phyloP scores from a whole-genome alignment of 352 stramenopile species.

The Globisporangium camurandrum region DNA sequence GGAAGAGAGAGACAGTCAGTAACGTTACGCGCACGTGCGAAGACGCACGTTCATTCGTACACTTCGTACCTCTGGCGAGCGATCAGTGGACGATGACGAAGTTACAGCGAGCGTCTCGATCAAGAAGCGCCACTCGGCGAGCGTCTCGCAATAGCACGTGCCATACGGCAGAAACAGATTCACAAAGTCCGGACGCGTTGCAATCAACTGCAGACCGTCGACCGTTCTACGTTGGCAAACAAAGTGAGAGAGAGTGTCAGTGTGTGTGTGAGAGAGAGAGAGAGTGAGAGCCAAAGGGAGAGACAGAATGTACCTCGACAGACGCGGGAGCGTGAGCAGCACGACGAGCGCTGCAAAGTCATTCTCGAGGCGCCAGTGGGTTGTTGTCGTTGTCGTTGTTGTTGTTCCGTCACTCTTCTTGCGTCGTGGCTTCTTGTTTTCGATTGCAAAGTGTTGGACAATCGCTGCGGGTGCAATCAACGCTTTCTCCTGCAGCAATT shows the following conservation, averaged over 20 bases:
- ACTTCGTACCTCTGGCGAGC: conserved; percentile 22
- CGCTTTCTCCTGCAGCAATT: conserved; percentile 42
- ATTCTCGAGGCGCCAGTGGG: conserved; percentile 35
- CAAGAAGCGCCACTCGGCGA: conserved; percentile 72
- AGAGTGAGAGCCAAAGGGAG: neutral
- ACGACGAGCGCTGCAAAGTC: conserved; percentile 60
- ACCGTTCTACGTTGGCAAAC: conserved; percentile 18
- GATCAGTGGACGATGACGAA: too few species aligned
- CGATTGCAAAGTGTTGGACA: conserved; percentile 15
- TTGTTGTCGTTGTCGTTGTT: neutral
- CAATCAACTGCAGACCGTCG: conserved; percentile 64
- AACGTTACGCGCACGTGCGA: too few species aligned
- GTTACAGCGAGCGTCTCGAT: conserved; percentile 54
- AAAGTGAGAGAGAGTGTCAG: neutral
- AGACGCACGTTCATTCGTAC: too few species aligned
- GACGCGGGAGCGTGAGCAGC: conserved; percentile 47
- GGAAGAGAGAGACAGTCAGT: neutral
- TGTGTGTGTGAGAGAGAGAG: neutral
- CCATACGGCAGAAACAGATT: conserved; percentile 71
- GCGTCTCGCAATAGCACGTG: conserved; percentile 52
- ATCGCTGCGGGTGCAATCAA: conserved; percentile 32
- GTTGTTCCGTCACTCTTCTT: conserved; percentile 14
- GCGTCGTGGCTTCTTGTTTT: neutral
- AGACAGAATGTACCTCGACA: conserved; percentile 31
- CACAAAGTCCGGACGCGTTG: conserved; percentile 32